Percentiles rank a stretch among this genome's conserved stretches.
These are phyloP conservation scores for Hydnum rufescens DNA, from an alignment of 768 basidiomycete species.

Conservation along the genomic window DNA sequence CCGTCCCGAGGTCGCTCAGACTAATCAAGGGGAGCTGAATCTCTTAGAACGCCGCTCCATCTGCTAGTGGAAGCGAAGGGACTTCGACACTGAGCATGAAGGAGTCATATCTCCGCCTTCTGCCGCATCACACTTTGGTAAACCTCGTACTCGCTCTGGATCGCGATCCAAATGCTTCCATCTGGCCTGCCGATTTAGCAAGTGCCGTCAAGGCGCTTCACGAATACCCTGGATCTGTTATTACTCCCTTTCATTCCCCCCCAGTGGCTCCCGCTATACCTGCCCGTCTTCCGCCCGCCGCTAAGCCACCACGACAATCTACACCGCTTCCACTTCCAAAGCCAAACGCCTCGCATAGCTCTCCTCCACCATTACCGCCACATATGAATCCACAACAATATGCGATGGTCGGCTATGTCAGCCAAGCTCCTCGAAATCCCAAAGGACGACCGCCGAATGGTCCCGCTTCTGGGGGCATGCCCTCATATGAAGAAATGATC, in stretches of 20 bases:
- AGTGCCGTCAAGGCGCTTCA: neutral
- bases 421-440: neutral
- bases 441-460: conserved; percentile 10
- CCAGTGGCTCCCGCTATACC: neutral
- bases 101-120: conserved; percentile 1
- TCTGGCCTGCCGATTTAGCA: neutral
- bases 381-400: neutral
- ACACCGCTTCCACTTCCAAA: neutral
- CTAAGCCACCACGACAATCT: neutral
- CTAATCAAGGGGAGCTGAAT: too few relatives aligned
- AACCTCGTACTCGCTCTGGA: neutral
- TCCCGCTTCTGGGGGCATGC: conserved; percentile 32
- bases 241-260: neutral
- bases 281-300: neutral
- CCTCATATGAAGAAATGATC: conserved; percentile 85
- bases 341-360: neutral
- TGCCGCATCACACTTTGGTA: neutral
- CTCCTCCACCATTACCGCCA: neutral
- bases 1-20: too few relatives aligned
- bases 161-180: neutral
- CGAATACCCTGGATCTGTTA: neutral
- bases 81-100: neutral
- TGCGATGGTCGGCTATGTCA: neutral
- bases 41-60: too few relatives aligned
- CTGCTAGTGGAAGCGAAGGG: too few relatives aligned